Evolutionary conservation across 2,329 filamentous ascomycete genomes (phyloP).

Genomic region (Stagonosporopsis rhizophila): DNA sequence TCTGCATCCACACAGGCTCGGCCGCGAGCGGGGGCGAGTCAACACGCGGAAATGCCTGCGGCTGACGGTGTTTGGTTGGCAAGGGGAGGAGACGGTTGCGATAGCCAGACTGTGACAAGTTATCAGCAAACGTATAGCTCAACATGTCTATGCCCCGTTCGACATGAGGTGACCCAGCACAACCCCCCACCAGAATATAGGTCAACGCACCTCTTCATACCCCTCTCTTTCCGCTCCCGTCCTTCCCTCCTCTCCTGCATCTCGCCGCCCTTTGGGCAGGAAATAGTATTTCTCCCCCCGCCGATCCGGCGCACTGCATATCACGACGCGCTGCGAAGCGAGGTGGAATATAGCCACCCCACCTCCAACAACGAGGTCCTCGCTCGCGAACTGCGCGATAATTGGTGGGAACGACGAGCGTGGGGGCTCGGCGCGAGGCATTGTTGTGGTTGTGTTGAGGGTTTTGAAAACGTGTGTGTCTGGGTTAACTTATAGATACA

Average conservation of each 20-base stretch:
- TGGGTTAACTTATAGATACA: background rate
- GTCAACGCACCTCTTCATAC: slow-evolving; percentile 54
- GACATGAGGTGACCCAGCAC: background rate
- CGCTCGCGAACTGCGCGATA: slow-evolving; percentile 38
- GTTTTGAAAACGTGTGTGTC: too few species aligned
- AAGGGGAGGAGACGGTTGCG: slow-evolving; percentile 58
- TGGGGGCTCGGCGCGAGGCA: slow-evolving; percentile 15
- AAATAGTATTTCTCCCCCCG: slow-evolving; percentile 52
- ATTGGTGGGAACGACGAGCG: slow-evolving; percentile 22
- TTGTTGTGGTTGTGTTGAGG: background rate
- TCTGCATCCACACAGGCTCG: slow-evolving; percentile 57
- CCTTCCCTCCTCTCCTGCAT: slow-evolving; percentile 55
- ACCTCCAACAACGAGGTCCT: slow-evolving; percentile 40
- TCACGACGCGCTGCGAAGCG: slow-evolving; percentile 54
- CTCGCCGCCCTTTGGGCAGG: slow-evolving; percentile 58
- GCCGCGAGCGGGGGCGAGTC: slow-evolving; percentile 39
- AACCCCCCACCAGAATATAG: background rate
- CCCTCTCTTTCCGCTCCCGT: slow-evolving; percentile 57
- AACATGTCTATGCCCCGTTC: background rate
- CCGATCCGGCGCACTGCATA: slow-evolving; percentile 54
- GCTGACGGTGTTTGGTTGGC: slow-evolving; percentile 54
- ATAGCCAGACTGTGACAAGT: slow-evolving; percentile 51
- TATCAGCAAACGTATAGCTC: background rate
- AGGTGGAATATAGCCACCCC: slow-evolving; percentile 62
- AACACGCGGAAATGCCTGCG: slow-evolving; percentile 46